A percentile compares a stretch with the other conserved stretches of the same genome.
Evolutionary conservation across 2,329 filamentous ascomycete species (phyloP).

Genomic region (Pseudocercospora fijiensis): DNA sequence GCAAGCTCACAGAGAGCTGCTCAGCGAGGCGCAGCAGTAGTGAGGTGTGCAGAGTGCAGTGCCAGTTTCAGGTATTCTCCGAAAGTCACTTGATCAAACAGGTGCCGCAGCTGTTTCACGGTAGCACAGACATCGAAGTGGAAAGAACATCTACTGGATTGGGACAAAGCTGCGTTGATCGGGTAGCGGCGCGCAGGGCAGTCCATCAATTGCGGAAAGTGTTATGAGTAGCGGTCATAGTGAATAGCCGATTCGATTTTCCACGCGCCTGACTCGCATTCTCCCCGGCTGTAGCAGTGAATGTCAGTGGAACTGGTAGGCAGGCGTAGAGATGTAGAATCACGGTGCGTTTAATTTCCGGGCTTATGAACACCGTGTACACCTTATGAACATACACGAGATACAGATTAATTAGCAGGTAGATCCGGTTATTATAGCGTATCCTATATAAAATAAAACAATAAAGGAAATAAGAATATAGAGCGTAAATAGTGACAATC

Average conservation of each 20-base stretch:
- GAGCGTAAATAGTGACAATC: too few species aligned
- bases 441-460: too few species aligned
- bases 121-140: constrained; percentile 11
- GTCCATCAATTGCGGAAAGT: neutral
- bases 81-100: constrained; percentile 10
- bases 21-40: neutral
- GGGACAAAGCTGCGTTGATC: constrained; percentile 18
- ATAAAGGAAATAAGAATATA: too few species aligned
- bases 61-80: constrained; percentile 16
- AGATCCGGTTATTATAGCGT: too few species aligned
- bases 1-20: neutral
- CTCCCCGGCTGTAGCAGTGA: neutral
- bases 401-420: too few species aligned
- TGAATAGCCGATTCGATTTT: neutral
- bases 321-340: neutral
- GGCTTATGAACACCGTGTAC: too few species aligned
- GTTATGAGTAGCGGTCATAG: neutral
- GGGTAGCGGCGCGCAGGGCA: neutral
- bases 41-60: neutral
- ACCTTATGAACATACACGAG: too few species aligned
- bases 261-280: neutral
- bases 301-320: neutral
- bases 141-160: constrained; percentile 5
- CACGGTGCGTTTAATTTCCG: neutral
- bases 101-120: constrained; percentile 9